Evolutionary conservation across 1,284 basidiomycete species (phyloP), one percentile per base, ranked within the genome.

Genomic region (Schizophyllum commune): DNA sequence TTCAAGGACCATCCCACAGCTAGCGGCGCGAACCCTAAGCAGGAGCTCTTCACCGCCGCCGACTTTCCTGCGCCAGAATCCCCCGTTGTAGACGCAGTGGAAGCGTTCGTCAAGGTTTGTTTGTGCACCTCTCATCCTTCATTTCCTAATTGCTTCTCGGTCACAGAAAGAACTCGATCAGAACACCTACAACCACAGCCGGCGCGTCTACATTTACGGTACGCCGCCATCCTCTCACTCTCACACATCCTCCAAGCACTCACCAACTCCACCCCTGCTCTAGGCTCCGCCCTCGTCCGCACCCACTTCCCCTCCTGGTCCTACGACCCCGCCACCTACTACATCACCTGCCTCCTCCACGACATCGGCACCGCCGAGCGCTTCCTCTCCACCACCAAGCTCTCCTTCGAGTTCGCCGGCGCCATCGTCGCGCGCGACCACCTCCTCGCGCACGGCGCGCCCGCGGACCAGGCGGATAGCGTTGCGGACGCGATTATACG

Each of bases 341-440:
- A 61, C 32, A 58, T 63, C 11, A 58, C 63, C 11, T 63, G 63
- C 17, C 2, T 63, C n/a, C 54, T 63, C 17, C 63, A 63, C 56
- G 63, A 63, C 22, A 63, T 63, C 8, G 60, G 60, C 56, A 62
- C 61, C 4, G 61, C 61, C 20, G 58, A 81, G 57, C 71, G 72
- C 54, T 80, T 79, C 68, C 73, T 82, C 56, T 68, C 78, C 5
- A 78, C 77, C 52, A 84, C 83, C 9, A 80, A 82, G 64, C 74
- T 84, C 72, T 82, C 79, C 22, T 84, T 83, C 68, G 83, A 84
- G 70, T 84, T 84, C 73, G 82, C 82, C 68, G 81, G 82, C 59
- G 82, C 77, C 34, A 82, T 84, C 60, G 74, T 83, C 33, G 81
- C 80, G 32, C 74, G 81, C 34, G 81, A 82, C 57, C 70, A 81